Percentiles rank a stretch among this genome's conserved stretches.
These are phyloP conservation scores for Ceratonia siliqua DNA, from an alignment of 306 rosid species.

Conservation along the genomic window DNA sequence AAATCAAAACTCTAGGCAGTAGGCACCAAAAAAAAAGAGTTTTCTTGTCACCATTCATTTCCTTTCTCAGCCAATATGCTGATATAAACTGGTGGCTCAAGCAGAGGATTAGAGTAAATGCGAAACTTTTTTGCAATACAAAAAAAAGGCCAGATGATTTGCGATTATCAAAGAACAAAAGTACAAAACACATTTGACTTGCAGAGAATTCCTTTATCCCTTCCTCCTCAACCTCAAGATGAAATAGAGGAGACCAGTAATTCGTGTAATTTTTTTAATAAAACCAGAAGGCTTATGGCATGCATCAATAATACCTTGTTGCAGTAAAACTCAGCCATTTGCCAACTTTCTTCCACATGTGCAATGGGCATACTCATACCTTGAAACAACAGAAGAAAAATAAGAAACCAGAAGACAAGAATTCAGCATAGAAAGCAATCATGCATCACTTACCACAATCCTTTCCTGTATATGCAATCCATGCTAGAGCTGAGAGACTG, in stretches of 20 bases:
- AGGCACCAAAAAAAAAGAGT: too few species aligned
- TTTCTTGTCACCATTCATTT: too few species aligned
- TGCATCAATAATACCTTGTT: constrained; percentile 75
- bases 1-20: too few species aligned
- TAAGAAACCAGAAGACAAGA: constrained; percentile 29
- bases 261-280: constrained; percentile 17
- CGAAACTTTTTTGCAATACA: neutral
- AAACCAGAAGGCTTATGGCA: constrained; percentile 22
- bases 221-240: constrained; percentile 14
- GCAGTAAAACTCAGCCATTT: constrained; percentile 97
- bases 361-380: constrained; percentile 99
- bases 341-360: constrained; percentile 99
- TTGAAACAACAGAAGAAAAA: constrained; percentile 39
- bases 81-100: constrained; percentile 1
- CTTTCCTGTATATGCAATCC: constrained; percentile 91
- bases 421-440: constrained; percentile 25
- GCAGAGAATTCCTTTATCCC: constrained; percentile 1
- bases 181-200: constrained; percentile 8
- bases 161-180: constrained; percentile 15
- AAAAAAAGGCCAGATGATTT: neutral
- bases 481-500: constrained; percentile 93
- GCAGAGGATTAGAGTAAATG: neutral
- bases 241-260: constrained; percentile 14
- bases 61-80: constrained; percentile 20
- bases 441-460: constrained; percentile 67